A percentile compares a stretch with the other conserved stretches of the same genome.
These are phyloP conservation scores for Haberlea rhodopensis DNA, from an alignment of 257 asterid species.

Conservation along the genomic window DNA sequence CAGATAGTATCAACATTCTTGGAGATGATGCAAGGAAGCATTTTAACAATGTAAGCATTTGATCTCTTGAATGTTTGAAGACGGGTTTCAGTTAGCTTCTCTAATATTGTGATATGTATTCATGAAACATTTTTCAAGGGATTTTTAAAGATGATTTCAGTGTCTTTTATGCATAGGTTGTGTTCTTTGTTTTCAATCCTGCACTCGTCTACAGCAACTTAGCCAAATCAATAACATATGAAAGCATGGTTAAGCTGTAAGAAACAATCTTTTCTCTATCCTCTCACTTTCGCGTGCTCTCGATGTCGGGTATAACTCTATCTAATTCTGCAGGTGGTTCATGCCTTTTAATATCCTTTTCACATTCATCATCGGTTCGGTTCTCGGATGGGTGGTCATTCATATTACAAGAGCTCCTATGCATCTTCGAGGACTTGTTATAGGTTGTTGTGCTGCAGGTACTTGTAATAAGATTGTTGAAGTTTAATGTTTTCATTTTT, in stretches of 20 bases:
- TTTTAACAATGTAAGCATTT: slow-evolving; percentile 59
- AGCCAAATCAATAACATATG: slow-evolving; percentile 71
- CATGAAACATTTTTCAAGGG: not conserved
- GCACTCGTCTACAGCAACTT: slow-evolving; percentile 80
- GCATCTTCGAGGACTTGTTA: slow-evolving; percentile 72
- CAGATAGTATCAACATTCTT: slow-evolving; percentile 48
- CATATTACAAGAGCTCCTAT: slow-evolving; percentile 61
- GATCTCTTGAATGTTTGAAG: not conserved
- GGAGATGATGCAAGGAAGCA: slow-evolving; percentile 84
- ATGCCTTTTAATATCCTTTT: slow-evolving; percentile 80
- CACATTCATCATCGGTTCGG: slow-evolving; percentile 76
- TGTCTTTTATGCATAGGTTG: slow-evolving; percentile 43
- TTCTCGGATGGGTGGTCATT: slow-evolving; percentile 76
- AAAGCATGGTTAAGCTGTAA: slow-evolving; percentile 72
- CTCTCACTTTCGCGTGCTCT: not conserved
- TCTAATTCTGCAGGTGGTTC: slow-evolving; percentile 71
- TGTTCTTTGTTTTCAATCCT: slow-evolving; percentile 73
- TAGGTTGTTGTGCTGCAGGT: slow-evolving; percentile 96
- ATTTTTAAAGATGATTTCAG: slow-evolving; percentile 15
- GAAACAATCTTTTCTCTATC: slow-evolving; percentile 24
- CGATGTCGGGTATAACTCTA: slow-evolving; percentile 5
- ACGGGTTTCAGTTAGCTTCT: not conserved
- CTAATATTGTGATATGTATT: no score
- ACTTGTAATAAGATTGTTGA: not conserved
- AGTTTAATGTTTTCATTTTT: no score